Evolutionary conservation across 2,329 filamentous ascomycete species (phyloP).

Genomic region (Paramyrothecium sp.): DNA sequence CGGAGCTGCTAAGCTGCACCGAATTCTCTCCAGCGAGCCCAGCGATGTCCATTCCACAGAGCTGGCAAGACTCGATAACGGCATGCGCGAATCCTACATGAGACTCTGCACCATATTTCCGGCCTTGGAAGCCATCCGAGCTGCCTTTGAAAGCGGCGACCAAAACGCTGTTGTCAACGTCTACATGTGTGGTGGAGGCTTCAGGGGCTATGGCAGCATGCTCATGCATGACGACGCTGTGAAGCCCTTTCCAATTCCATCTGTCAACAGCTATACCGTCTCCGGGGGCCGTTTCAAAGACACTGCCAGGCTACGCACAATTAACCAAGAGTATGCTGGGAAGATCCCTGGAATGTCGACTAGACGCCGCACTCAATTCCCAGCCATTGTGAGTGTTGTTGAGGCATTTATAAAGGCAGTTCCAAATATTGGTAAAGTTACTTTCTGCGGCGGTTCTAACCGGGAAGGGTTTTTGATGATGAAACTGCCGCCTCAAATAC

Average conservation of each 20-base stretch:
- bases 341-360: conserved; percentile 78
- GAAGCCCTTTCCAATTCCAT: conserved; percentile 78
- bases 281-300: conserved; percentile 58
- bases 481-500: conserved; percentile 57
- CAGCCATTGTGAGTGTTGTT: conserved; percentile 80
- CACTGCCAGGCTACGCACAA: conserved; percentile 47
- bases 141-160: conserved; percentile 29
- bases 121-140: conserved; percentile 39
- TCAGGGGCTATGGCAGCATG: conserved; percentile 87
- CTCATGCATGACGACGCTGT: conserved; percentile 76
- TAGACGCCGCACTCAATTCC: conserved; percentile 75
- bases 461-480: conserved; percentile 80
- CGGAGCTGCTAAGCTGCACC: conserved; percentile 57
- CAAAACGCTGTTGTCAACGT: conserved; percentile 56
- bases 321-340: conserved; percentile 47
- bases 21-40: conserved; percentile 41
- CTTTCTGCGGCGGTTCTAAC: conserved; percentile 86
- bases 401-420: conserved; percentile 69
- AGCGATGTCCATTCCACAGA: conserved; percentile 28
- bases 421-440: conserved; percentile 68
- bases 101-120: conserved; percentile 49
- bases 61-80: conserved; percentile 47
- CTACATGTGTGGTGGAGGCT: conserved; percentile 87
- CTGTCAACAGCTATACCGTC: conserved; percentile 77
- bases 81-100: conserved; percentile 60